Evolutionary conservation across 345 rosid genomes (phyloP), one percentile per base, ranked within the genome.

Genomic region (Moricandia arvensis): DNA sequence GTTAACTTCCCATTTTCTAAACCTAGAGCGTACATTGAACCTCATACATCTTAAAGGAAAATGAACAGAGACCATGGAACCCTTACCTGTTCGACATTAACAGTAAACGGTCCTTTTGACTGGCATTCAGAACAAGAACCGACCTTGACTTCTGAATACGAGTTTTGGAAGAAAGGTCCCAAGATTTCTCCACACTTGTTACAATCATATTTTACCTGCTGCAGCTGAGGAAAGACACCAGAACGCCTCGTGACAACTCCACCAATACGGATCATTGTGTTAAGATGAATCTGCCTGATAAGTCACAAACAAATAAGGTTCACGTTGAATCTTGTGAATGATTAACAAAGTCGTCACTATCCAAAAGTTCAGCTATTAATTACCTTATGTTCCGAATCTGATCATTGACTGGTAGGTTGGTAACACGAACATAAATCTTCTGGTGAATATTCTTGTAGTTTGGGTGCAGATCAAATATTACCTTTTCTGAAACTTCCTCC

Each of bases 121-220:
- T 95, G 97, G 84, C 97, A 93, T 79, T 92, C 97, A 34, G 99
- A 97, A 80, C 98, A 95, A 71, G 99, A 95, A 63, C 99, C 98
- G 75, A 93, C 98, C 76, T 92, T 93, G 67, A 95, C 99, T 86
- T 93, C 99, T 13, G 99, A 92, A 79, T 95, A 95, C 0, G 99
- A 95, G 84, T 89, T 93, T 78, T 95, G 99, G 69, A 90, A 88
- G 86, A 95, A 95, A 13, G 99, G 97, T 16, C 99, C 98, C 77
- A 95, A 84, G 47, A 90, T 69, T 4, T 93, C 84, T 76, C 98
- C 99, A 74, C 98, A 95, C 81, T 93, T 92, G 87, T 83, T 88
- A 85, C 99, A 95, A 77, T 95, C 98, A 83, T 95, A 92, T 80
- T 95, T 95, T 27, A 95, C 98, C 85, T 89, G 99, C 74, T 95